phyloP scores from a whole-genome alignment of 75 land plant genomes.

The Adiantum capillusveneris region DNA sequence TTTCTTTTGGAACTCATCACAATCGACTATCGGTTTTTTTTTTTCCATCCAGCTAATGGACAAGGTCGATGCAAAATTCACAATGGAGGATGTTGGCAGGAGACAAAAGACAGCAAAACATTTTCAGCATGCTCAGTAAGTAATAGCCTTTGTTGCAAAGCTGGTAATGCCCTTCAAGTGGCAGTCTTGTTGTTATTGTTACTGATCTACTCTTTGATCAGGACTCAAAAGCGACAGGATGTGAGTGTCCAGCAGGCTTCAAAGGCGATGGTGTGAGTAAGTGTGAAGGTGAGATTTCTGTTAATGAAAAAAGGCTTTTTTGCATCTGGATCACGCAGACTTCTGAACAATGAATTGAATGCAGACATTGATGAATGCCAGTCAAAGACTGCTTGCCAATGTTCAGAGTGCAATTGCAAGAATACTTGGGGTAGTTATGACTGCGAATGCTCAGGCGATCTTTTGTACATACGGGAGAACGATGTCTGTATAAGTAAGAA shows the following conservation, averaged over 20 bases:
- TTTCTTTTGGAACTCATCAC: not conserved
- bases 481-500: constrained; percentile 83
- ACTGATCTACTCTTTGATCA: constrained; percentile 6
- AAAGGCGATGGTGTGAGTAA: constrained; percentile 66
- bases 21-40: not conserved
- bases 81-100: constrained; percentile 95
- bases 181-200: no score
- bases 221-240: constrained; percentile 51
- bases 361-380: constrained; percentile 84
- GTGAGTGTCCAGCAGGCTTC: constrained; percentile 83
- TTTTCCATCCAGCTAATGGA: constrained; percentile 48
- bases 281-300: constrained; percentile 59
- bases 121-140: constrained; percentile 82
- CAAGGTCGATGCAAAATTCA: constrained; percentile 66
- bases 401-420: constrained; percentile 86
- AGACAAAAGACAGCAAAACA: constrained; percentile 41
- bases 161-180: not conserved
- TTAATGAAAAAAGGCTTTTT: not conserved
- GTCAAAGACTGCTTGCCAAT: constrained; percentile 68
- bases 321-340: not conserved
- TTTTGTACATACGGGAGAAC: constrained; percentile 75
- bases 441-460: constrained; percentile 68
- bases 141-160: not conserved
- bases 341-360: not conserved
- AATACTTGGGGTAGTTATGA: constrained; percentile 96